Evolutionary conservation across 495 filamentous ascomycete species (phyloP).

Genomic region (Chaetomium fimeti): DNA sequence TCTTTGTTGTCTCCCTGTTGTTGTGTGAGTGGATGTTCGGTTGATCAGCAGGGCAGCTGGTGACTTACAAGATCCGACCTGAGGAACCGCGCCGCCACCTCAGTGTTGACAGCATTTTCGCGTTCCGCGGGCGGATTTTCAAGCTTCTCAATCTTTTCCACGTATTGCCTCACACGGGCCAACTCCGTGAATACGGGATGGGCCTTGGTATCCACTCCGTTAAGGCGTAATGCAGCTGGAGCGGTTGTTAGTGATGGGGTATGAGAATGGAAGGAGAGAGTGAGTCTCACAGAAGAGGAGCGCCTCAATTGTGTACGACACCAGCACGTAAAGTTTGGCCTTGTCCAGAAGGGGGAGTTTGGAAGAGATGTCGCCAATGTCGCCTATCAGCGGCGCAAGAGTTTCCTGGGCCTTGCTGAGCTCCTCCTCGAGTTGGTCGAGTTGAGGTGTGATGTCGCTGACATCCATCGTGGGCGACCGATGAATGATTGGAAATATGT

Average conservation of each 20-base stretch:
- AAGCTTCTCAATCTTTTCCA: slow-evolving; percentile 78
- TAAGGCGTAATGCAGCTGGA: slow-evolving; percentile 73
- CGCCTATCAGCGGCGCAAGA: slow-evolving; percentile 62
- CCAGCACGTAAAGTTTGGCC: slow-evolving; percentile 82
- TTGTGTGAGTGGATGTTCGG: slow-evolving; percentile 15
- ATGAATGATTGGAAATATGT: background rate
- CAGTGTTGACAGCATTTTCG: slow-evolving; percentile 68
- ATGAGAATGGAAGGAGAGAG: background rate
- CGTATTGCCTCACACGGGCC: slow-evolving; percentile 81
- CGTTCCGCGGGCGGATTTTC: slow-evolving; percentile 55
- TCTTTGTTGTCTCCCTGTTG: slow-evolving; percentile 40
- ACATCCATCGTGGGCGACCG: slow-evolving; percentile 39
- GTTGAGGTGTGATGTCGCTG: slow-evolving; percentile 47
- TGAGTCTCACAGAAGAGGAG: slow-evolving; percentile 72
- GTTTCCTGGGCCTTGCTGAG: slow-evolving; percentile 74
- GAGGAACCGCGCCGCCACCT: slow-evolving; percentile 77
- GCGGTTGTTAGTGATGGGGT: slow-evolving; percentile 31
- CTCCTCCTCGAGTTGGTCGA: slow-evolving; percentile 71
- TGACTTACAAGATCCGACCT: slow-evolving; percentile 67
- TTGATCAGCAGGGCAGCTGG: background rate
- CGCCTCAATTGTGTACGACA: slow-evolving; percentile 87
- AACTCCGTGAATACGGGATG: slow-evolving; percentile 86
- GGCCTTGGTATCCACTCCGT: slow-evolving; percentile 73
- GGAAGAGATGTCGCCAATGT: slow-evolving; percentile 64
- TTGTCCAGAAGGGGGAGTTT: slow-evolving; percentile 90